Base-by-base conservation (phyloP, 2,329 filamentous ascomycete genomes). In the Leptographium procerum region DNA sequence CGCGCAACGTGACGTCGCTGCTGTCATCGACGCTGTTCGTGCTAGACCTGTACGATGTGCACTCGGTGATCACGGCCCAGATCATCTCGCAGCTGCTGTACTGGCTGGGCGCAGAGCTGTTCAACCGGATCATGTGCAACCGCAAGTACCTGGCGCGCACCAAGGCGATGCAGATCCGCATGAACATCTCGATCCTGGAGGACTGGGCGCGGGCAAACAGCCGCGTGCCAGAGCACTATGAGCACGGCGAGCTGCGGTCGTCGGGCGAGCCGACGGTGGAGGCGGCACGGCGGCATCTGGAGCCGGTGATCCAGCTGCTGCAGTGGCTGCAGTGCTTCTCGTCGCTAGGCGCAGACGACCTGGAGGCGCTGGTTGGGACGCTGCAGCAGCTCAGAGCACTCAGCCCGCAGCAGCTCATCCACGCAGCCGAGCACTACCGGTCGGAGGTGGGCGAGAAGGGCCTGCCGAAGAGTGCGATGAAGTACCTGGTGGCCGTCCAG, bases 241-340 rank as follows among this genome's bases (percentile, higher is more conserved):
- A 99, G 70, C 87, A 91, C 65, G 92, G 92, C 22, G 91, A 92
- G 57, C 91, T 89, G 71, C 87, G 81, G 22, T 85, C 88, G 8
- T 89, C 86, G 1, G 92, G 92, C 4, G 94, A 97, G 69, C 88
- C 84, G 56, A 96, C 89, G 0, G 80, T 94, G 24, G 92, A 97
- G 48, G 83, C 91, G 4, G 85, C 91, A 26, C 82, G 91, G 63
- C 82, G 86, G 61, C 92, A 99, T 70, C 78, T 99, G 24, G 87
- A 89, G 9, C 94, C 94, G 5, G 82, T 96, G 24, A 91, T 97
- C 58, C 94, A 99, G 70, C 78, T 99, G 3, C 77, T 99, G 7
- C 94, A 99, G 71, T 99, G 94, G 94, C 77, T 99, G 40, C 94
- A 99, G 70, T 96, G 91, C 71, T 97, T 97, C 72, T 97, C 94